phyloP scores from a whole-genome alignment of 495 filamentous ascomycete species.

The Entonaema liquescens region DNA sequence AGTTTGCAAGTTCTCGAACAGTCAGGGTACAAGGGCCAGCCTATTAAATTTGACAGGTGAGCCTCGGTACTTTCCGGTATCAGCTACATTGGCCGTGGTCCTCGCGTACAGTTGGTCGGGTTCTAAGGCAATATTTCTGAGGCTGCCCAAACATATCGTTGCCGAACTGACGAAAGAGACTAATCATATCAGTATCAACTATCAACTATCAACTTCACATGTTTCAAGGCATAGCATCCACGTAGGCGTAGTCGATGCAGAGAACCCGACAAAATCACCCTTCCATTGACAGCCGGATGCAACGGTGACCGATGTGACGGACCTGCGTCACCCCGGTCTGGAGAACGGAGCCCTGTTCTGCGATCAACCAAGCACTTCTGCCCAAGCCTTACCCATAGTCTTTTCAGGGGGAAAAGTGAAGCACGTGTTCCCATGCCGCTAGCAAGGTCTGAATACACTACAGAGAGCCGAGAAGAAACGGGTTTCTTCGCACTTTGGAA shows the following conservation, averaged over 20 bases:
- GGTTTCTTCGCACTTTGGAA: slow-evolving; percentile 24
- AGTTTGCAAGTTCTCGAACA: slow-evolving; percentile 18
- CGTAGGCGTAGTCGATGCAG: slow-evolving; percentile 22
- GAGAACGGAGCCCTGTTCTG: slow-evolving; percentile 10
- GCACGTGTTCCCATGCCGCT: slow-evolving; percentile 37
- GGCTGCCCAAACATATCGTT: slow-evolving; percentile 24
- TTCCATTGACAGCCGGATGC: slow-evolving; percentile 34
- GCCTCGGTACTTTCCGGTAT: slow-evolving; percentile 24
- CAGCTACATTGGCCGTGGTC: slow-evolving; percentile 19
- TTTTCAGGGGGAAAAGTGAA: slow-evolving; percentile 11
- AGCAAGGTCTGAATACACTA: slow-evolving; percentile 11
- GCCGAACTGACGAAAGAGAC: slow-evolving; percentile 1
- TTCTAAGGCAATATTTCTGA: slow-evolving; percentile 15
- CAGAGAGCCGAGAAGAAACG: slow-evolving; percentile 25
- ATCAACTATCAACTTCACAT: slow-evolving; percentile 40
- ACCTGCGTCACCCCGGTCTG: slow-evolving; percentile 30
- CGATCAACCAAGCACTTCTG: slow-evolving; percentile 20
- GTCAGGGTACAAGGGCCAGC: slow-evolving; percentile 26
- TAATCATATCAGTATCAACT: slow-evolving; percentile 27
- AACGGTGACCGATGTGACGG: slow-evolving; percentile 36
- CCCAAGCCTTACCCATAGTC: neutral
- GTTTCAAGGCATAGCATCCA: slow-evolving; percentile 24
- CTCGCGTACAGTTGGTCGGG: slow-evolving; percentile 21
- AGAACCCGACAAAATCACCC: slow-evolving; percentile 27
- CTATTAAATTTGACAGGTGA: slow-evolving; percentile 32